These are phyloP conservation scores for Colletotrichum abscissum DNA, from an alignment of 2,329 filamentous ascomycete species.

Conservation along the genomic window DNA sequence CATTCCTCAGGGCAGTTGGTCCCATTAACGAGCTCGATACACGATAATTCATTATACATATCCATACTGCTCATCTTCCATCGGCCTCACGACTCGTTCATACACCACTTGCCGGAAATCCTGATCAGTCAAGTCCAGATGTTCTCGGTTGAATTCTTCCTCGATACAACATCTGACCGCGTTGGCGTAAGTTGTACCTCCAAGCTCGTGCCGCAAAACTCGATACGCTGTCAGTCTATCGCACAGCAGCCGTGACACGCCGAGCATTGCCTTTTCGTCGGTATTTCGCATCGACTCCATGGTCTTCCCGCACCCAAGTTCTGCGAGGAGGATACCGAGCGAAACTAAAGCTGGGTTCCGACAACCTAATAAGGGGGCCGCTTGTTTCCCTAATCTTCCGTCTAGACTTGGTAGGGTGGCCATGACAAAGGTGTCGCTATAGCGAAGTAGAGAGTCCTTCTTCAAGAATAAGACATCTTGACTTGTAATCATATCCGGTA, in stretches of 20 bases:
- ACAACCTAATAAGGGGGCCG: neutral
- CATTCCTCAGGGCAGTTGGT: too few species aligned
- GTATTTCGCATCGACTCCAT: slow-evolving; percentile 8
- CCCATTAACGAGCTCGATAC: too few species aligned
- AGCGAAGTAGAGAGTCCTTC: neutral
- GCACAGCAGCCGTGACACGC: neutral
- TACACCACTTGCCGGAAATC: slow-evolving; percentile 14
- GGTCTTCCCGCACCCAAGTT: slow-evolving; percentile 33
- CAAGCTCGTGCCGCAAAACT: neutral
- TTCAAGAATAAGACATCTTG: slow-evolving; percentile 34
- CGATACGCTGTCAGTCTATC: neutral
- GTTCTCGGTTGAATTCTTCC: slow-evolving; percentile 4
- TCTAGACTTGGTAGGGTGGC: neutral
- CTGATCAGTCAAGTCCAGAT: neutral
- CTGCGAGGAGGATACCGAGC: slow-evolving; percentile 38
- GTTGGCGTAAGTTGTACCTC: slow-evolving; percentile 35
- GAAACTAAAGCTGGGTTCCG: slow-evolving; percentile 28
- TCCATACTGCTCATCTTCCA: neutral
- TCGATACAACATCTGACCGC: slow-evolving; percentile 37
- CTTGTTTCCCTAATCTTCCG: neutral
- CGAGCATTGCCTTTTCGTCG: neutral
- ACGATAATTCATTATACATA: too few species aligned
- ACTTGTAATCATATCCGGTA: slow-evolving; percentile 19
- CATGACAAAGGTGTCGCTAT: slow-evolving; percentile 4
- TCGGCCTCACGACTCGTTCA: neutral